phyloP scores from a whole-genome alignment of 805 yeast genomes.

The Candida hungchunana region DNA sequence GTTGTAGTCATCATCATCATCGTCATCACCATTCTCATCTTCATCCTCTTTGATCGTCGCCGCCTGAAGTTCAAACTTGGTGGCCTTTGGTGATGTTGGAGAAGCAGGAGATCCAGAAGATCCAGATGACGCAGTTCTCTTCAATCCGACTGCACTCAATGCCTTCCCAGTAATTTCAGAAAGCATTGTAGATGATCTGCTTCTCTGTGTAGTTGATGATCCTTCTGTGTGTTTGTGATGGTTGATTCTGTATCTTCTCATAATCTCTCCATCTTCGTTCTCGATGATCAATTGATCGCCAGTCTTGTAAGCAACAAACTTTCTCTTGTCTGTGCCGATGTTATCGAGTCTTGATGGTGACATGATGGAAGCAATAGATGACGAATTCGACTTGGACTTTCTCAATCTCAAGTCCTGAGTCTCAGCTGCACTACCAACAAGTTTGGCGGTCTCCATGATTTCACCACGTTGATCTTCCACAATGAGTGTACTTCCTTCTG shows the following conservation, averaged over 20 bases:
- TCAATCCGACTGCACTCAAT: conserved; percentile 52
- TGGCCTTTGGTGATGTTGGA: background rate
- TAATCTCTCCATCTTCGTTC: conserved; percentile 86
- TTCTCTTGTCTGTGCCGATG: conserved; percentile 11
- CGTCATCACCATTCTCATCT: conserved; percentile 5
- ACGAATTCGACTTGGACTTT: conserved; percentile 13
- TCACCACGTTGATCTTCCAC: conserved; percentile 87
- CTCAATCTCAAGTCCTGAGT: conserved; percentile 4
- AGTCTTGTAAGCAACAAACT: conserved; percentile 67
- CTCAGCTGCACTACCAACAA: conserved; percentile 28
- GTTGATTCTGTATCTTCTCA: conserved; percentile 76
- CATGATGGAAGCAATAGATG: conserved; percentile 19
- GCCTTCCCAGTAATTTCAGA: conserved; percentile 33
- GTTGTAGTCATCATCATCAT: conserved; percentile 2
- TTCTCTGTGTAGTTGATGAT: conserved; percentile 10
- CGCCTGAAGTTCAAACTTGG: background rate
- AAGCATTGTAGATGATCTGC: conserved; percentile 36
- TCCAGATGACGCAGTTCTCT: conserved; percentile 13
- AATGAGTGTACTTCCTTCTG: conserved; percentile 66
- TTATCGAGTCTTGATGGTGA: conserved; percentile 15
- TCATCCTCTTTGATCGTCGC: conserved; percentile 1
- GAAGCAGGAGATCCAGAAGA: conserved; percentile 1
- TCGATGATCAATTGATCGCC: conserved; percentile 80
- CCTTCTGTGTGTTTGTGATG: conserved; percentile 35
- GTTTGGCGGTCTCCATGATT: conserved; percentile 52